Percentiles rank a stretch among this genome's conserved stretches.
These are phyloP conservation scores for Serendipita sp. DNA, from an alignment of 768 basidiomycete genomes.

Conservation along the genomic window DNA sequence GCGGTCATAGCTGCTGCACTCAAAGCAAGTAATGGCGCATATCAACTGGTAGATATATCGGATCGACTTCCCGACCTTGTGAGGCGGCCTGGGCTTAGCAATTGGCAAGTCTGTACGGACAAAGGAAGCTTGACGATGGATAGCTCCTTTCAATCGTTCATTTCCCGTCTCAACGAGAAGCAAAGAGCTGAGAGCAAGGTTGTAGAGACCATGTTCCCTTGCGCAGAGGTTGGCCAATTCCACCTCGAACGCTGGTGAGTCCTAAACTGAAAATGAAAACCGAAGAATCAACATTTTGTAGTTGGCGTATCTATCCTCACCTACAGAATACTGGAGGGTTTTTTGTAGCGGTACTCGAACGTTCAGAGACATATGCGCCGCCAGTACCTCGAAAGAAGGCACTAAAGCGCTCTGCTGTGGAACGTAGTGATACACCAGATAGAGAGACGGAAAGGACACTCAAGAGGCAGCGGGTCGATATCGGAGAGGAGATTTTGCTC, in stretches of 20 bases:
- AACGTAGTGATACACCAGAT: background rate
- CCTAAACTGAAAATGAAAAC: background rate
- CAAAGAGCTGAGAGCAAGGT: conserved; percentile 42
- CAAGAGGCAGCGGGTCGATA: background rate
- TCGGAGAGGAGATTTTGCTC: conserved; percentile 13
- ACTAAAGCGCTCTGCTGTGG: background rate
- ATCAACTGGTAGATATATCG: conserved; percentile 66
- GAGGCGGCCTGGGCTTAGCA: conserved; percentile 55
- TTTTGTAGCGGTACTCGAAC: conserved; percentile 77
- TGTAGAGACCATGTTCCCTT: conserved; percentile 64
- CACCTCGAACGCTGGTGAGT: conserved; percentile 60
- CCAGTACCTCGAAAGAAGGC: background rate
- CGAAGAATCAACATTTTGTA: conserved; percentile 17
- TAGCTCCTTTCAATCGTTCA: conserved; percentile 41
- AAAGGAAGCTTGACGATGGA: conserved; percentile 24
- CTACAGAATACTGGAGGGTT: conserved; percentile 95
- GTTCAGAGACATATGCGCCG: conserved; percentile 14
- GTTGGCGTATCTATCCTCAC: conserved; percentile 85
- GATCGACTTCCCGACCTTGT: conserved; percentile 52
- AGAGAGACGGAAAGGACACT: background rate
- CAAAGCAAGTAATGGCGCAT: conserved; percentile 59
- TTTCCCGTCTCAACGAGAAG: conserved; percentile 36
- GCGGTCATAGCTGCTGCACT: conserved; percentile 83
- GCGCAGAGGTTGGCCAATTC: conserved; percentile 40
- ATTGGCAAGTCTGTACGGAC: conserved; percentile 64